Base-by-base conservation (phyloP, 177 flowering plant species). In the Vitis hybrid region DNA sequence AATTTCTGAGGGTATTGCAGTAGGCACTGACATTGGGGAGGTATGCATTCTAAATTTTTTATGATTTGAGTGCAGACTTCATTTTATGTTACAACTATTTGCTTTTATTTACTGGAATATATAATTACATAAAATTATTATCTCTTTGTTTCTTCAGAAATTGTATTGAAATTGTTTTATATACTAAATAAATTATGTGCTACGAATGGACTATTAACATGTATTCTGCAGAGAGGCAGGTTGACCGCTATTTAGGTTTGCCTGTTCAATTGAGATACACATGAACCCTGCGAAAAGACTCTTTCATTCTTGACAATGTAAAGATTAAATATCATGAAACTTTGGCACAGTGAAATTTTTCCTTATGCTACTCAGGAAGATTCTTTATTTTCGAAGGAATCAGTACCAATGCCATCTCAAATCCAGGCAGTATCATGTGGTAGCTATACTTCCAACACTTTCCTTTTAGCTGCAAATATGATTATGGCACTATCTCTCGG, bases 1-100 rank as follows among this genome's bases (percentile, higher is more conserved):
- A 19, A 85, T 96, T 72, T 80, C 94, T 65, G 94, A 92, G 77
- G 98, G 94, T 48, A 75, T 91, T 70, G 88, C 92, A 12, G 80
- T 89, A 0, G 99, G 98, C 71, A 72, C 82, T 56, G 95, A 94
- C 74, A 87, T 94, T 68, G 98, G 97, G 16, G 97, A 92, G 97
- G 98, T 94, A 84, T 33, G 74, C 45, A 33, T 33, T 33, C 45
- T 33, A 33, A 33, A 33, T 33, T 33, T 33, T 33, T 33, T 33
- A 33, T 33, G 45, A 33, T 33, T 33, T 33, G 45, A 33, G 3
- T 33, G 7, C 45, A 33, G 6, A 33, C 45, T 33, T 33, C 6
- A 33, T 33, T 6, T 33, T 33, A 33, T 33, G 7, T 5, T 33
- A 33, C 45, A 33, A 33, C 6, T 33, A 0, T 33, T 33, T 33